phyloP scores from a whole-genome alignment of 1,139 yeast genomes.

The Debaryomyces coudertii region DNA sequence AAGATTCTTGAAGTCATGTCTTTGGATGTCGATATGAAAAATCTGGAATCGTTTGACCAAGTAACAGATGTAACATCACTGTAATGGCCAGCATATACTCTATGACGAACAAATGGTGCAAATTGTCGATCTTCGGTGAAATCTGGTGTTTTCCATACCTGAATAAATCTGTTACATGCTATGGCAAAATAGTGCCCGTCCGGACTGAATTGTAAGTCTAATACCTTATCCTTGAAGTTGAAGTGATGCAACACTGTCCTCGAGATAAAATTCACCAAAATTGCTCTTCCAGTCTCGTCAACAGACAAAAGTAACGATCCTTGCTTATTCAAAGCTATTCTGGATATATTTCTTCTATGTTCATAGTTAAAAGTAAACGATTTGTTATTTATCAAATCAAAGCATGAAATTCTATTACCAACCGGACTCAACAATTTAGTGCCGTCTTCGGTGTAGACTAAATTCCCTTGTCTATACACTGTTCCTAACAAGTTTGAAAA shows the following conservation, averaged over 20 bases:
- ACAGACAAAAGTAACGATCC: conserved; percentile 82
- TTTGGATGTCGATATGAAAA: conserved; percentile 81
- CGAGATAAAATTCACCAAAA: conserved; percentile 80
- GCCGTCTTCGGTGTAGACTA: conserved; percentile 88
- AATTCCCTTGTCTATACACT: conserved; percentile 88
- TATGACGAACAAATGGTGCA: conserved; percentile 91
- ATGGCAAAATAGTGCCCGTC: conserved; percentile 88
- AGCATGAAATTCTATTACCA: conserved; percentile 89
- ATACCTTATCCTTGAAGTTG: conserved; percentile 81
- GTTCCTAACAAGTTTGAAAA: conserved; percentile 92
- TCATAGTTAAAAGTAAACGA: conserved; percentile 92
- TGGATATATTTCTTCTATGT: conserved; percentile 80
- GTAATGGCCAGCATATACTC: conserved; percentile 92
- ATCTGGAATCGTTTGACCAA: conserved; percentile 92
- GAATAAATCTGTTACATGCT: conserved; percentile 79
- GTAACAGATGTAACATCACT: conserved; percentile 75
- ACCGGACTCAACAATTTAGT: conserved; percentile 84
- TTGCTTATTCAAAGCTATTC: conserved; percentile 82
- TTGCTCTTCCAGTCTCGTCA: conserved; percentile 92
- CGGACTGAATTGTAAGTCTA: conserved; percentile 81
- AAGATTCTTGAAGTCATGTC: conserved; percentile 90
- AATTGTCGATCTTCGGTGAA: conserved; percentile 77
- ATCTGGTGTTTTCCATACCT: conserved; percentile 93
- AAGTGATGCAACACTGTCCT: conserved; percentile 93
- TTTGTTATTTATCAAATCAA: conserved; percentile 80